Evolutionary conservation across 169 alveolate genomes (phyloP), one percentile per base, ranked within the genome.

Genomic region (Ichthyophthirius multifiliis): DNA sequence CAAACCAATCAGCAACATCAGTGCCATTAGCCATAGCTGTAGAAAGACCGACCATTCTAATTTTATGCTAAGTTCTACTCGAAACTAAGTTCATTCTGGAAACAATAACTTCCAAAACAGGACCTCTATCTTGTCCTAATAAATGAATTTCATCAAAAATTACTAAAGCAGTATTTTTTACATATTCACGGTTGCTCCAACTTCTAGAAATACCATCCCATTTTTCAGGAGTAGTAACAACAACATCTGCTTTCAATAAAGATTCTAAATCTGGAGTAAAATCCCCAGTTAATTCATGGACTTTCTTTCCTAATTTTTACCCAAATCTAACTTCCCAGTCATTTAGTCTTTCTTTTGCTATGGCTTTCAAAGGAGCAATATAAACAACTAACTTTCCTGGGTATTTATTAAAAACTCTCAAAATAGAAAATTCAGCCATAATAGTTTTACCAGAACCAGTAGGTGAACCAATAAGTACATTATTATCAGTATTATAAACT

Each of bases 201-300:
- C 97, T 98, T 64, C 99, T 92, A 5, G 99, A 94, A 34, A 99
- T 96, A 48, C 99, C 99, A 83, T 99, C 99, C 99, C 99, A 98
- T 90, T 99, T 99, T 90, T 99, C 99, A 4, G 99, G 99, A 4
- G 99, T 99, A 16, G 99, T 96, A 43, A 99, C 95, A 27, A 98
- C 88, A 13, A 99, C 93, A 82, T 97, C 95, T 34, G 99, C 98
- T 0, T 74, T 85, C 27, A 90, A 80, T 32, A 98, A 86, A 12
- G 94, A 96, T 43, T 84, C 89, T 35, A 95, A 78, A 75, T 97
- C 98, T 31, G 98, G 98, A 13, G 98, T 97, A 75, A 93, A 93
- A 86, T 97, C 99, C 10, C 99, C 99, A 4, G 99, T 98, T 75
- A 99, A 89, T 94, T 97, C 99, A 12, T 96, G 90, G n/a, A 98